Conservation (phyloP, 164 flowering plant species). For the Kalanchoe fedtschenkoi region DNA sequence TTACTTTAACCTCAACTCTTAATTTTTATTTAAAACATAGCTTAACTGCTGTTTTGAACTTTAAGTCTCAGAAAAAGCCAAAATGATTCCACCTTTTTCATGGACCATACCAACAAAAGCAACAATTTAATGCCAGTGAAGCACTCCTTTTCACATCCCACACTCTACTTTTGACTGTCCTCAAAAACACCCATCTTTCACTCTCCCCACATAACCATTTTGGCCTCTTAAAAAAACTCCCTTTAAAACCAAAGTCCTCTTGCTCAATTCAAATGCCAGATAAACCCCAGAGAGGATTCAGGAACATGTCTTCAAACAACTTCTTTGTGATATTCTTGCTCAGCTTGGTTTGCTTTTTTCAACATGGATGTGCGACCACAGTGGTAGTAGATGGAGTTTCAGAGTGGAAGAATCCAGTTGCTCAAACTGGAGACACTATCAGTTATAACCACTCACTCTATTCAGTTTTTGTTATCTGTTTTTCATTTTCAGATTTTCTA, state of each 20-base stretch:
- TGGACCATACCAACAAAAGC: conserved; percentile 10
- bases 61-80: neutral
- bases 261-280: neutral
- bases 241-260: neutral
- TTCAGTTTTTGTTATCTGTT: neutral
- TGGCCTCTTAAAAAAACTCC: conserved; percentile 3
- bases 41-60: neutral
- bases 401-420: conserved; percentile 52
- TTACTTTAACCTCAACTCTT: neutral
- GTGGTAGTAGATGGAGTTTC: conserved; percentile 61
- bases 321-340: neutral
- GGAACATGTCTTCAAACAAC: neutral
- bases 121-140: conserved; percentile 6
- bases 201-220: neutral
- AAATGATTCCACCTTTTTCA: conserved; percentile 2
- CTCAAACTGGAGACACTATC: conserved; percentile 67
- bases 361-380: conserved; percentile 34
- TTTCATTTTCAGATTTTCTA: neutral
- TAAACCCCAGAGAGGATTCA: neutral
- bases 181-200: conserved; percentile 4
- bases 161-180: conserved; percentile 3
- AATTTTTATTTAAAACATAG: neutral
- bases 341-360: conserved; percentile 3
- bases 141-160: conserved; percentile 4
- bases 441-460: conserved; percentile 32